A percentile compares a stretch with the other conserved stretches of the same genome.
These are phyloP conservation scores for Neckera pumila DNA, from an alignment of 225 moss, liverwort and hornwort genomes.

Conservation along the genomic window DNA sequence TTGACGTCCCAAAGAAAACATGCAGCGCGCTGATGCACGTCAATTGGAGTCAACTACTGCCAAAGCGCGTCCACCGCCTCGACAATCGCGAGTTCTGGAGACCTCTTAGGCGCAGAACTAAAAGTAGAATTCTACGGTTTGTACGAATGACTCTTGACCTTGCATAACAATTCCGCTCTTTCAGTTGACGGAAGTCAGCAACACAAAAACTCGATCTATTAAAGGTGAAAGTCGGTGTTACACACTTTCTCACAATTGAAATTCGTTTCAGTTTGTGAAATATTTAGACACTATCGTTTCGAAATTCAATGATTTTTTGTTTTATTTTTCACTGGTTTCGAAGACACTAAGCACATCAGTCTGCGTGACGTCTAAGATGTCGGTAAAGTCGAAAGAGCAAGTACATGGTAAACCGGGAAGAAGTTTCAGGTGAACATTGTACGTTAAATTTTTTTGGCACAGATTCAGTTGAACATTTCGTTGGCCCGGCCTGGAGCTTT, in stretches of 20 bases:
- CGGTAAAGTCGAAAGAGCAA: neutral
- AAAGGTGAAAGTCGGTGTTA: too few species aligned
- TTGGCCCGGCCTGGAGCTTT: too few species aligned
- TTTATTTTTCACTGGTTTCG: too few species aligned
- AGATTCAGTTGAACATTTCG: too few species aligned
- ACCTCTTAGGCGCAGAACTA: neutral
- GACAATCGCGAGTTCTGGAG: neutral
- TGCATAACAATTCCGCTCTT: too few species aligned
- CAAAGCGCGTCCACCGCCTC: neutral
- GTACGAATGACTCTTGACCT: neutral
- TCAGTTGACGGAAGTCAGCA: neutral
- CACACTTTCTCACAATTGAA: neutral
- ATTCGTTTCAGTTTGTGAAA: neutral
- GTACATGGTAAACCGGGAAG: too few species aligned
- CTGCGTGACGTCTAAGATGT: neutral
- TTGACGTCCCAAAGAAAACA: neutral
- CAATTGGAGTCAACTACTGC: neutral
- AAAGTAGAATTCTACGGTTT: neutral
- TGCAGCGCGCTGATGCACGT: neutral
- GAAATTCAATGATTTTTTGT: too few species aligned
- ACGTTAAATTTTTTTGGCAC: too few species aligned
- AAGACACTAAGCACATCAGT: too few species aligned
- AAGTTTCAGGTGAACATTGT: too few species aligned
- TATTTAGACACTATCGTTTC: too few species aligned
- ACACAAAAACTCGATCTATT: too few species aligned